Evolutionary conservation across 2,329 filamentous ascomycete genomes (phyloP), one percentile per base, ranked within the genome.

Genomic region (Xylaria multiplex): DNA sequence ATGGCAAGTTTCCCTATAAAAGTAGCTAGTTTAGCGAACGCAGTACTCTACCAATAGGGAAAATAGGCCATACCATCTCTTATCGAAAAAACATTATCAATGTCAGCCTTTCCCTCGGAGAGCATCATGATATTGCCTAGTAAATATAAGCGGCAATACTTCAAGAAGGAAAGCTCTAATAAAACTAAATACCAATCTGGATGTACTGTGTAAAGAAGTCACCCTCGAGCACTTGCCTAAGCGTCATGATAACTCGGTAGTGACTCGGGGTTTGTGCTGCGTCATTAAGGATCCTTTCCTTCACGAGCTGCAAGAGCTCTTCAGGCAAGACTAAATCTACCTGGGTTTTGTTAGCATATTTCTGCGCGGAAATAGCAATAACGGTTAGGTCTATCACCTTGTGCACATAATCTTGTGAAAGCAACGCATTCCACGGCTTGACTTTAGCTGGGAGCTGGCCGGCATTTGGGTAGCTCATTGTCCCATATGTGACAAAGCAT

Each of bases 171-270:
- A 61, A 3, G 40, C 24, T 22, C n/a, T 1, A 16, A 16, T 1
- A 16, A 16, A n/a, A 16, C 7, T 16, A n/a, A 76, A 24, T 80
- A 92, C 92, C 91, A 66, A 85, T 85, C 78, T 97, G 97, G 71
- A 98, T 90, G 75, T 96, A 94, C 49, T 89, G 83, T n/a, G 87
- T 90, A 74, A 97, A 93, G 73, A 97, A 97, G 0, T 89, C 86
- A 1, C 88, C 87, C 40, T 91, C 84, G 0, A 98, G 77, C 5
- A 98, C 76, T 65, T 93, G 88, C 8, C 84, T 85, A 9, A 97
- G 83, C 3, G 88, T 87, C 85, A 97, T 89, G 70, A 88, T 86
- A 2, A 97, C 88, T 66, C 87, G 86, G 37, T 86, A 86, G 82
- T 92, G 96, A 13, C 72, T 70, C 1, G 85, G 83, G 5, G 72